phyloP scores from a whole-genome alignment of 202 grass and related monocot genomes.

The Eragrostis tef region DNA sequence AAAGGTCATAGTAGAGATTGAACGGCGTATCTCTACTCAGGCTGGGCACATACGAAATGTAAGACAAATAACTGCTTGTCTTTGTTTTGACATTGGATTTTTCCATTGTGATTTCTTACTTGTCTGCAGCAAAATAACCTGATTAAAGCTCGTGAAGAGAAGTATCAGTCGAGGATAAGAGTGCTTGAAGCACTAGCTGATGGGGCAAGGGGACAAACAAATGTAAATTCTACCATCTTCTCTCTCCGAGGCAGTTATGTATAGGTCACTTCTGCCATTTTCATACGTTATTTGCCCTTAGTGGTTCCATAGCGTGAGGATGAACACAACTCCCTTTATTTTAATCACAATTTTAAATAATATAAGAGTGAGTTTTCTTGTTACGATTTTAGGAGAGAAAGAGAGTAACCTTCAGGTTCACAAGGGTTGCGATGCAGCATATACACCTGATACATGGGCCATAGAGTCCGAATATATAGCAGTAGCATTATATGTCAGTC shows the following conservation, averaged over 20 bases:
- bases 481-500: too few species aligned
- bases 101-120: conserved; percentile 49
- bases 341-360: conserved; percentile 16
- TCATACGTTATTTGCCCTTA: neutral
- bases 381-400: too few species aligned
- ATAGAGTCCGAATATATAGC: too few species aligned
- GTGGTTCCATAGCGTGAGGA: conserved; percentile 6
- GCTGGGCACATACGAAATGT: conserved; percentile 88
- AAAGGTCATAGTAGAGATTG: conserved; percentile 90
- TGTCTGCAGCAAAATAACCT: conserved; percentile 84
- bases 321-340: conserved; percentile 7
- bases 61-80: conserved; percentile 37
- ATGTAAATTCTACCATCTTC: conserved; percentile 55
- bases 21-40: conserved; percentile 87
- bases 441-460: too few species aligned
- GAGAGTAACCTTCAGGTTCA: too few species aligned
- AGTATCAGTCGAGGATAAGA: conserved; percentile 89
- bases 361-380: neutral
- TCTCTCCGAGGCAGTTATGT: neutral
- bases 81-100: conserved; percentile 32
- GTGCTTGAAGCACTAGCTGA: conserved; percentile 79
- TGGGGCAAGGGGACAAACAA: conserved; percentile 55
- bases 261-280: neutral
- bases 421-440: too few species aligned
- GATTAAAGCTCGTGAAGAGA: conserved; percentile 91